Percentiles rank a stretch among this genome's conserved stretches.
These are phyloP conservation scores for Pythium myriotylum DNA, from an alignment of 352 stramenopile species.

Conservation along the genomic window DNA sequence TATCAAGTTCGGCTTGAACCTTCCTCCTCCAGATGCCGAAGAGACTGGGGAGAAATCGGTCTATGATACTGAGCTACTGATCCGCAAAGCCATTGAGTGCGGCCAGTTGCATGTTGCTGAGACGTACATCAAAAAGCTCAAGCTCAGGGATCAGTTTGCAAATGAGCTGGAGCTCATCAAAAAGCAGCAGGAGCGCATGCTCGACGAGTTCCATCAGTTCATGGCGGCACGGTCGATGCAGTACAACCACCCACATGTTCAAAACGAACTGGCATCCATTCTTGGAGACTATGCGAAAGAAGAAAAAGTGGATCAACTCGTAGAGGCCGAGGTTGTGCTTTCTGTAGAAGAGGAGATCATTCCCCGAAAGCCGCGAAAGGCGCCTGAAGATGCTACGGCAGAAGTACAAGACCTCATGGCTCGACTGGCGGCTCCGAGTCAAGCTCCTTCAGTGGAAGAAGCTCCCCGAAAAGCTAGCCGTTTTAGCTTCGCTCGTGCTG, in stretches of 20 bases:
- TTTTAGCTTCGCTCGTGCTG: slow-evolving; percentile 57
- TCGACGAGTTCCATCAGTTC: slow-evolving; percentile 70
- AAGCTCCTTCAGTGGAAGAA: slow-evolving; percentile 4
- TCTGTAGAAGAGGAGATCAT: slow-evolving; percentile 64
- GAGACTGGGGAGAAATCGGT: slow-evolving; percentile 37
- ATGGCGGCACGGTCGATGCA: slow-evolving; percentile 47
- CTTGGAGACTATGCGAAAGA: slow-evolving; percentile 47
- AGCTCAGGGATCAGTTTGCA: slow-evolving; percentile 60
- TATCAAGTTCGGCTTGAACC: slow-evolving; percentile 75
- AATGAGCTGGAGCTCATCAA: slow-evolving; percentile 66
- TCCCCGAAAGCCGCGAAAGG: slow-evolving; percentile 22
- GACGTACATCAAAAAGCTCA: slow-evolving; percentile 83
- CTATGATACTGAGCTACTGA: slow-evolving; percentile 56
- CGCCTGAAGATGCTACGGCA: not conserved
- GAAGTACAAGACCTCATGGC: not conserved
- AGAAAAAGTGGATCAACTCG: slow-evolving; percentile 50
- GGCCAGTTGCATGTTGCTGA: slow-evolving; percentile 76
- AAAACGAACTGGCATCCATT: slow-evolving; percentile 44
- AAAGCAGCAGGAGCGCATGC: slow-evolving; percentile 44
- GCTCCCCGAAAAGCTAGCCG: slow-evolving; percentile 39
- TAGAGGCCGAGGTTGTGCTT: slow-evolving; percentile 58
- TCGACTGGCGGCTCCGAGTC: not conserved
- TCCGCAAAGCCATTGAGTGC: slow-evolving; percentile 55
- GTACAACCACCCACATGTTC: slow-evolving; percentile 41
- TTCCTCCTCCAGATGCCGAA: slow-evolving; percentile 32